Evolutionary conservation across 345 rosid species (phyloP), one percentile per base, ranked within the genome.

Genomic region (Excoecaria cochinchinensis): DNA sequence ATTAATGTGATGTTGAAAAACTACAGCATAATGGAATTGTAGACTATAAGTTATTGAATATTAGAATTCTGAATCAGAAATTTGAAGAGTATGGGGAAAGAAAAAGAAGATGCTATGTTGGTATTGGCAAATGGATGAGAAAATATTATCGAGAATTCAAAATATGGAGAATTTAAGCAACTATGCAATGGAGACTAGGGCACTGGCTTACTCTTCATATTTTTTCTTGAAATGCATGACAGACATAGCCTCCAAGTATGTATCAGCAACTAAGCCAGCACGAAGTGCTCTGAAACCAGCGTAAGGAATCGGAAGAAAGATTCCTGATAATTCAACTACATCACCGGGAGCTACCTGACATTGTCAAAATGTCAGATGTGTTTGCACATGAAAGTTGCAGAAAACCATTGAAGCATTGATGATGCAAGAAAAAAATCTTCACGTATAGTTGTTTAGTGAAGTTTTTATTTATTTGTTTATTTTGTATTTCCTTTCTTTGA

Each of bases 191-290:
- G 53, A 52, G 72, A 74, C 52, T 51, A 50, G 21, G 58, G 60
- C 69, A 78, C 67, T 10, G 68, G 76, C 93, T 90, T 88, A 95
- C 99, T 95, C 95, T 75, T 95, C 99, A 60, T 95, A 95, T 93
- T 87, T 93, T 80, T 89, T 95, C 95, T 93, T 93, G 88, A 90
- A 93, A 79, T 95, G 97, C 73, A 85, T 86, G 65, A 93, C 92
- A 68, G 97, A 86, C 91, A 92, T 93, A 73, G 90, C 93, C 85
- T 95, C 98, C 84, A 95, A 84, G 74, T 87, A 95, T 16, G 98
- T 93, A 80, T 93, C 98, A 25, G 99, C 98, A 80, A 95, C 97
- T 83, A 95, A 88, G 65, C 99, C 99, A 83, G 99, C 99, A 78
- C 93, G 95, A 81, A 95, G 80, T 79, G 97, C 98, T 88, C 90